Conservation (phyloP, 768 basidiomycete species). For the Hypsizygus marmoreus region DNA sequence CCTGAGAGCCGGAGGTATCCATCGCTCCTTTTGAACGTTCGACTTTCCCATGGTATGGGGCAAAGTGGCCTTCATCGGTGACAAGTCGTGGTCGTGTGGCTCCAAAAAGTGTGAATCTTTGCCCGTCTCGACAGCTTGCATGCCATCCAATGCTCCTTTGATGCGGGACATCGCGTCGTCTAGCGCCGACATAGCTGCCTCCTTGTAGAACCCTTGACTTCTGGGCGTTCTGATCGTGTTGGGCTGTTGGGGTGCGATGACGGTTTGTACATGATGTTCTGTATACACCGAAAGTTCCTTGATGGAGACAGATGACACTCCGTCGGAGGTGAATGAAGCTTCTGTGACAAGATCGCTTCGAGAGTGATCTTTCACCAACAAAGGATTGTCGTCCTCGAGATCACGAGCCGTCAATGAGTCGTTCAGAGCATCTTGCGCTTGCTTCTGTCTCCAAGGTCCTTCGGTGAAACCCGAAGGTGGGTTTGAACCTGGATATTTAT, state of each 20-base stretch:
- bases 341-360: neutral
- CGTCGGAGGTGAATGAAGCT: slow-evolving; percentile 1
- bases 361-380: neutral
- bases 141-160: slow-evolving; percentile 73
- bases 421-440: neutral
- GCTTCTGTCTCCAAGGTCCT: slow-evolving; percentile 47
- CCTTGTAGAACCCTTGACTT: slow-evolving; percentile 44
- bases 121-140: slow-evolving; percentile 50
- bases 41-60: slow-evolving; percentile 18
- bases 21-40: slow-evolving; percentile 43
- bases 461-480: slow-evolving; percentile 34
- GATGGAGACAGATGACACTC: neutral
- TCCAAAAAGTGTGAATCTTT: slow-evolving; percentile 27
- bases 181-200: slow-evolving; percentile 68
- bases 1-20: slow-evolving; percentile 60
- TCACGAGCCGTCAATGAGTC: neutral
- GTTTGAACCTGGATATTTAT: slow-evolving; percentile 34
- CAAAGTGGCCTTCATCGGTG: slow-evolving; percentile 20
- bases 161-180: slow-evolving; percentile 86
- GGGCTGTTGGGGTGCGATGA: slow-evolving; percentile 24
- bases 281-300: neutral
- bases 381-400: neutral
- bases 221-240: slow-evolving; percentile 38
- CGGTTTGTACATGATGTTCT: slow-evolving; percentile 23
- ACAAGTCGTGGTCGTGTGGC: slow-evolving; percentile 23